Conservation (phyloP, 1,284 basidiomycete genomes). For the Phylloboletellus chloephorus region DNA sequence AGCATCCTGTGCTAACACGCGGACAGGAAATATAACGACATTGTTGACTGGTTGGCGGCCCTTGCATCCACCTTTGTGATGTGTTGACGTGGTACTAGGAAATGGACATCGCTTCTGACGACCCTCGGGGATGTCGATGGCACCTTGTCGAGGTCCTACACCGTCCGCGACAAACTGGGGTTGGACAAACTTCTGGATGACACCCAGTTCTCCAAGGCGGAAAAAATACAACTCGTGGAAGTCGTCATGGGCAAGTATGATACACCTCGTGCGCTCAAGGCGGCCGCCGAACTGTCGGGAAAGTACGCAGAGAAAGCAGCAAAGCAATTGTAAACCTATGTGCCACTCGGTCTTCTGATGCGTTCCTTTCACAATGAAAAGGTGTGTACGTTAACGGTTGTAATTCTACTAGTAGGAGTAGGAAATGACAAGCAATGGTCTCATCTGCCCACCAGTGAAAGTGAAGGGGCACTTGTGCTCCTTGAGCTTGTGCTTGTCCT, state of each 20-base stretch:
- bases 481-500: too few species aligned
- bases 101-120: constrained; percentile 57
- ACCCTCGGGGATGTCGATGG: constrained; percentile 54
- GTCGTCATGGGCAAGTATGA: constrained; percentile 71
- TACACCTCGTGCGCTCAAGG: constrained; percentile 61
- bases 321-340: constrained; percentile 13
- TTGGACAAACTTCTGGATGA: constrained; percentile 60
- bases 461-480: too few species aligned
- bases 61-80: constrained; percentile 1
- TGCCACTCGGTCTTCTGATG: too few species aligned
- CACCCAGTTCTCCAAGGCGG: constrained; percentile 50
- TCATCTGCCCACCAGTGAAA: too few species aligned
- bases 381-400: not conserved
- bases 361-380: not conserved
- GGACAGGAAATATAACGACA: constrained; percentile 66
- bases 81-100: constrained; percentile 26
- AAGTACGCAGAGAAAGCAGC: constrained; percentile 16
- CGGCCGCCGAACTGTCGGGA: constrained; percentile 43
- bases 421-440: too few species aligned
- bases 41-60: constrained; percentile 51
- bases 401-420: too few species aligned
- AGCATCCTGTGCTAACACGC: constrained; percentile 29
- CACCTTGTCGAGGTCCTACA: constrained; percentile 58
- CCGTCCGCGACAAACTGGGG: constrained; percentile 58
- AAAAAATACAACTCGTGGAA: constrained; percentile 74